Evolutionary conservation across 805 yeast species (phyloP), one percentile per base, ranked within the genome.

Genomic region (Debaryomyces castellii): DNA sequence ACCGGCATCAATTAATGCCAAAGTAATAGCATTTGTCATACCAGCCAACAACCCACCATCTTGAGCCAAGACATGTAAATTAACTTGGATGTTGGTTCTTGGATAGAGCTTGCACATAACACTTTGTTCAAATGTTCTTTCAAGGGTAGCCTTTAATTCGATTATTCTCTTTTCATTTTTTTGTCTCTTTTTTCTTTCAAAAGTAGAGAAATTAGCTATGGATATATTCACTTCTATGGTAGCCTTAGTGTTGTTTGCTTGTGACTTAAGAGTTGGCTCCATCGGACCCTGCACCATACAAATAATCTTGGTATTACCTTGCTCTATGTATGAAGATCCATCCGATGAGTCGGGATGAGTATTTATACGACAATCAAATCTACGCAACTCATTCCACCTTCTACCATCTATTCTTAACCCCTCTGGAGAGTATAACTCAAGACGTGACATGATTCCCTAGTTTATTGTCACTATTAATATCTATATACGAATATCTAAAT

Each of bases 1-100:
- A 41, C 98, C 98, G 1, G 98, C 97, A 66, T 94, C 98, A 27
- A 94, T 82, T 37, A 94, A 73, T 0, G 96, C 97, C 55, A 94
- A 69, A 1, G 97, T 89, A 36, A 88, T 80, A 8, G 97, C 88
- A 61, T 94, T 94, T 36, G 89, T 76, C 52, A 94, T 81, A 1
- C 87, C 76, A 0, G 96, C 80, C 51, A 92, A 64, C 21, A 92
- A 60, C 0, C 96, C 96, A 32, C 99, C 99, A 59, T 94, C 99
- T 58, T 89, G 89, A 11, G 89, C 82, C 43, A 94, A 71, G 0
- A 94, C 90, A 52, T 88, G 87, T 5, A 91, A 71, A 37, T 80
- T 78, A 5, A 92, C 77, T 35, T 80, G 80, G n/a, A 94, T 87
- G 32, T 82, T 74, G 0, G 97, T 89, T 50, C 96, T 74, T 4